Evolutionary conservation across 208 protist genomes (phyloP).

Genomic region (Wallacemonas sp.): DNA sequence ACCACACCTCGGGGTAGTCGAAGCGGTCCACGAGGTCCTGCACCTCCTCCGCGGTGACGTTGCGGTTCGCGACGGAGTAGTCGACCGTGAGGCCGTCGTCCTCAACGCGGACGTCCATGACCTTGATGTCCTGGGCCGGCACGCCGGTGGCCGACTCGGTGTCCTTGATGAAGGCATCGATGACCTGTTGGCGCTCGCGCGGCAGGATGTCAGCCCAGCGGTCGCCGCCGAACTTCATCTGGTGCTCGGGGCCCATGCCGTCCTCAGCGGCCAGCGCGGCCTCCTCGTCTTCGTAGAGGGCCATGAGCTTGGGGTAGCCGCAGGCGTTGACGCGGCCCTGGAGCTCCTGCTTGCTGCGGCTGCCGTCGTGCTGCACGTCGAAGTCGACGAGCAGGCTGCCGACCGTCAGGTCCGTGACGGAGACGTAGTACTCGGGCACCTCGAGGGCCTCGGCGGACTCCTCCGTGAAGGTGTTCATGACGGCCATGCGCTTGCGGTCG

Average conservation of each 20-base stretch:
- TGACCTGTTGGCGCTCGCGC: slow-evolving; percentile 32
- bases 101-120: slow-evolving; percentile 31
- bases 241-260: slow-evolving; percentile 28
- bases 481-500: slow-evolving; percentile 47
- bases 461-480: slow-evolving; percentile 64
- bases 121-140: slow-evolving; percentile 25
- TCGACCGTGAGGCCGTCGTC: slow-evolving; percentile 51
- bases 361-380: slow-evolving; percentile 53
- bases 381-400: slow-evolving; percentile 60
- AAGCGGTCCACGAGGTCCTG: slow-evolving; percentile 45
- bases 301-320: slow-evolving; percentile 45
- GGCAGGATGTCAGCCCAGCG: slow-evolving; percentile 45
- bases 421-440: slow-evolving; percentile 50
- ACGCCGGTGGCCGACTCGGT: slow-evolving; percentile 42
- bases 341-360: slow-evolving; percentile 32
- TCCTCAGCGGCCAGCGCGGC: slow-evolving; percentile 2
- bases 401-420: slow-evolving; percentile 41
- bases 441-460: slow-evolving; percentile 61
- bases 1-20: slow-evolving; percentile 57
- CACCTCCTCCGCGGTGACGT: slow-evolving; percentile 29
- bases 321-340: slow-evolving; percentile 36
- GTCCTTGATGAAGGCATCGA: slow-evolving; percentile 56
- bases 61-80: slow-evolving; percentile 37
- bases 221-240: slow-evolving; percentile 59
- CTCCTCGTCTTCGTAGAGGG: slow-evolving; percentile 54